A percentile compares a stretch with the other conserved stretches of the same genome.
phyloP scores from a whole-genome alignment of 2,329 filamentous ascomycete species.

The Fusarium armeniacum region DNA sequence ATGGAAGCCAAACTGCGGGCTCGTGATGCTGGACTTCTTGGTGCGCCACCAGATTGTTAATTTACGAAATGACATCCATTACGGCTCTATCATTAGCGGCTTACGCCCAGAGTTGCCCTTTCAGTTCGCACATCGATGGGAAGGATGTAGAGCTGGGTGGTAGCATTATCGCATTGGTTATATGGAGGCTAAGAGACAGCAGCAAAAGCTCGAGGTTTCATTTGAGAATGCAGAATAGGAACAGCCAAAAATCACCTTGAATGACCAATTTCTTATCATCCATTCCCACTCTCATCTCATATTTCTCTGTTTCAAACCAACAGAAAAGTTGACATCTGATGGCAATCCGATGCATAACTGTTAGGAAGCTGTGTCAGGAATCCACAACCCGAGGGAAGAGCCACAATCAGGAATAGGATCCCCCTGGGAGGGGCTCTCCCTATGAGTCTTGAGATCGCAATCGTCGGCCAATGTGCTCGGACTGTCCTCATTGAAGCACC shows the following conservation, averaged over 20 bases:
- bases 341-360: slow-evolving; percentile 44
- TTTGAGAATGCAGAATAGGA: background rate
- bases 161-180: background rate
- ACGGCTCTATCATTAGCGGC: slow-evolving; percentile 39
- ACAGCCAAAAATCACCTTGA: background rate
- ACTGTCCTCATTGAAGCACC: slow-evolving; percentile 37
- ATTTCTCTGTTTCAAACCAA: background rate
- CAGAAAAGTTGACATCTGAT: background rate
- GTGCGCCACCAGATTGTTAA: slow-evolving; percentile 50
- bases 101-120: slow-evolving; percentile 51
- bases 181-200: background rate
- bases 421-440: slow-evolving; percentile 35
- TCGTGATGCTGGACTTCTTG: slow-evolving; percentile 58
- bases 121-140: slow-evolving; percentile 37
- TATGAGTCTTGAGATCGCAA: slow-evolving; percentile 37
- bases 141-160: slow-evolving; percentile 23
- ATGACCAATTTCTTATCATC: background rate
- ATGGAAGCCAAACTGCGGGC: slow-evolving; percentile 59
- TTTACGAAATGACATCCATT: slow-evolving; percentile 44
- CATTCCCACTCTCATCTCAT: background rate
- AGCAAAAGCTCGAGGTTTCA: background rate
- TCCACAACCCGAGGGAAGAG: slow-evolving; percentile 41
- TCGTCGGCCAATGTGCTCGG: slow-evolving; percentile 30
- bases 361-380: slow-evolving; percentile 42
- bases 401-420: slow-evolving; percentile 40